Evolutionary conservation across 148 eudicot genomes (phyloP).

Genomic region (Nepenthes gracilis): DNA sequence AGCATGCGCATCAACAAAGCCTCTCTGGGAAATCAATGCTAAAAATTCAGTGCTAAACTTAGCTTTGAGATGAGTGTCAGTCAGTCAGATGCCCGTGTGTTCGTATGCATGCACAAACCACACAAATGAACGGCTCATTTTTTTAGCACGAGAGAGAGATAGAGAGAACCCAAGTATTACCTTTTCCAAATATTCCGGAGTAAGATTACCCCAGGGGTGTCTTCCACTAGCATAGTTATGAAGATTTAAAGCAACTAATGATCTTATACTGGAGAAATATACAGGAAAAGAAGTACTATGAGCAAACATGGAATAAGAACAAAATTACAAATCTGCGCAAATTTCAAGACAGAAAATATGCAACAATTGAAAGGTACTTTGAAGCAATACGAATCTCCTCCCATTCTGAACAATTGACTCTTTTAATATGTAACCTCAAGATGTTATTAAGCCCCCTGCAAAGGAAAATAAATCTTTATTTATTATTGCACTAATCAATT

Average conservation of each 20-base stretch:
- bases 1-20: constrained; percentile 79
- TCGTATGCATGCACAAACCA: too few species aligned
- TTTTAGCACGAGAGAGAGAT: too few species aligned
- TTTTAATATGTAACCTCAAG: constrained; percentile 41
- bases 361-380: constrained; percentile 21
- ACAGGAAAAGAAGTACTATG: not conserved
- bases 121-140: too few species aligned
- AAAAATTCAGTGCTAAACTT: not conserved
- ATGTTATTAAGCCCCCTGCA: constrained; percentile 65
- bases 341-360: too few species aligned
- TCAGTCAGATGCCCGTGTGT: too few species aligned
- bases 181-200: constrained; percentile 80
- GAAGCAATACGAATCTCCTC: constrained; percentile 49
- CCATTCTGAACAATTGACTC: constrained; percentile 48
- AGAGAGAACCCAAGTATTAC: constrained; percentile 18
- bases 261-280: constrained; percentile 57
- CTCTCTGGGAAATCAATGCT: constrained; percentile 37
- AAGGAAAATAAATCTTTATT: not conserved
- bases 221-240: constrained; percentile 95
- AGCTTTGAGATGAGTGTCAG: not conserved
- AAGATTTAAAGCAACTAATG: constrained; percentile 81
- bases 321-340: too few species aligned
- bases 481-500: not conserved
- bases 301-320: not conserved
- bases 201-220: constrained; percentile 93